Evolutionary conservation across 352 stramenopile genomes (phyloP).

Genomic region (Halophytophthora polymorphica): DNA sequence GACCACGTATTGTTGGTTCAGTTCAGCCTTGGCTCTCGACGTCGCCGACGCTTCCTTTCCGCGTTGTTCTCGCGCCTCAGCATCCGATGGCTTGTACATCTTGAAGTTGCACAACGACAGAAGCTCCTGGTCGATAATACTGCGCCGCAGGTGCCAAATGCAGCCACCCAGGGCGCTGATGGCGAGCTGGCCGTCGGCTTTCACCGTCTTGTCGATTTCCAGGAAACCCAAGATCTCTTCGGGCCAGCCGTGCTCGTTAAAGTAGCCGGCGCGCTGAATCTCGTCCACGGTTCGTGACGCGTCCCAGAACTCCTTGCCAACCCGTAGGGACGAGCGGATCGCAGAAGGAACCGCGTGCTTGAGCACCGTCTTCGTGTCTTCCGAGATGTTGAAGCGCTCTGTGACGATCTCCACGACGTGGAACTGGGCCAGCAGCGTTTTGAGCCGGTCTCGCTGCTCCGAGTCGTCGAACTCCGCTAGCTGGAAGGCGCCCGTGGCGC

Average conservation of each 20-base stretch:
- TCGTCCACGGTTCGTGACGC: conserved; percentile 87
- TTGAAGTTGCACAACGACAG: conserved; percentile 77
- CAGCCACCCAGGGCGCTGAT: conserved; percentile 72
- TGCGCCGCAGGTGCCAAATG: conserved; percentile 77
- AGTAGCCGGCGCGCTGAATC: conserved; percentile 88
- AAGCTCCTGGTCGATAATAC: conserved; percentile 82
- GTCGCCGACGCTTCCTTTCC: conserved; percentile 16
- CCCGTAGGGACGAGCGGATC: conserved; percentile 58
- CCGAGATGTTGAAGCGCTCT: conserved; percentile 59
- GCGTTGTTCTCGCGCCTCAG: conserved; percentile 33
- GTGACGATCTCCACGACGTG: conserved; percentile 83
- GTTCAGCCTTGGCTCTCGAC: conserved; percentile 34
- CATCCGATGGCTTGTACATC: conserved; percentile 76
- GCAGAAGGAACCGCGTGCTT: conserved; percentile 64
- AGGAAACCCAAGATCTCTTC: conserved; percentile 51
- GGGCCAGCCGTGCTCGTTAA: conserved; percentile 75
- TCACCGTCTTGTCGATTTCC: conserved; percentile 72
- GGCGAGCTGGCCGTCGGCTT: conserved; percentile 50
- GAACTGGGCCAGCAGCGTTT: conserved; percentile 93
- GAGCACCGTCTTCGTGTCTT: conserved; percentile 70
- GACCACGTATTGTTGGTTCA: conserved; percentile 89
- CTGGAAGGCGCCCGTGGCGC: conserved; percentile 90
- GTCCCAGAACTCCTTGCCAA: conserved; percentile 89
- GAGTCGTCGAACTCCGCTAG: conserved; percentile 98
- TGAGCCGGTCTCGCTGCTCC: conserved; percentile 91